Percentiles rank a stretch among this genome's conserved stretches.
These are phyloP conservation scores for Diaporthe amygdali DNA, from an alignment of 2,329 filamentous ascomycete genomes.

Conservation along the genomic window DNA sequence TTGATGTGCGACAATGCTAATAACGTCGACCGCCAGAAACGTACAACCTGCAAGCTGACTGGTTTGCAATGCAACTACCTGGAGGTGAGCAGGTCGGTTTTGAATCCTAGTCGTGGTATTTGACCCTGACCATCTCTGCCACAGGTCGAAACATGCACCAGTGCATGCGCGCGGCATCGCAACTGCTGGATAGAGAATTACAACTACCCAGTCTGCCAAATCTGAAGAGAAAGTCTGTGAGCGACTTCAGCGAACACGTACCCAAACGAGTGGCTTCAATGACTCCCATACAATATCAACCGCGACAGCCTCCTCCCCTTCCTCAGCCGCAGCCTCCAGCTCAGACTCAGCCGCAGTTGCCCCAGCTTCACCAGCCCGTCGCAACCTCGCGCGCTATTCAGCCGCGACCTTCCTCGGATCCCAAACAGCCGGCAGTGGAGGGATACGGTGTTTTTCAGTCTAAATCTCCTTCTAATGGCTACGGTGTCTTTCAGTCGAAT, in stretches of 20 bases:
- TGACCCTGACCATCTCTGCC: conserved; percentile 22
- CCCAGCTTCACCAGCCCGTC: conserved; percentile 23
- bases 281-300: conserved; percentile 24
- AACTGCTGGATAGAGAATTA: conserved; percentile 35
- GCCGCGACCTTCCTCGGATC: conserved; percentile 35
- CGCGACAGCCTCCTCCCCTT: conserved; percentile 13
- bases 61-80: conserved; percentile 41
- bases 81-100: conserved; percentile 33
- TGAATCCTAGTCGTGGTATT: not conserved
- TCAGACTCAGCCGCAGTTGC: conserved; percentile 14
- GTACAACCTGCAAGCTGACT: conserved; percentile 37
- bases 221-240: conserved; percentile 37
- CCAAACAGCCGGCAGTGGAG: conserved; percentile 24
- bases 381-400: conserved; percentile 34
- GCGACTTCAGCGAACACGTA: conserved; percentile 36
- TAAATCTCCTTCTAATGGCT: conserved; percentile 25
- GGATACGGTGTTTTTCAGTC: conserved; percentile 21
- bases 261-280: conserved; percentile 37
- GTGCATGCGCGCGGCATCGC: conserved; percentile 37
- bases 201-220: conserved; percentile 32
- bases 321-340: conserved; percentile 12
- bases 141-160: conserved; percentile 42
- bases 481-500: conserved; percentile 24
- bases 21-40: conserved; percentile 13
- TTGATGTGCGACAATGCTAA: not conserved